Evolutionary conservation across 495 filamentous ascomycete species (phyloP), one percentile per base, ranked within the genome.

Genomic region (Neurospora sp.): DNA sequence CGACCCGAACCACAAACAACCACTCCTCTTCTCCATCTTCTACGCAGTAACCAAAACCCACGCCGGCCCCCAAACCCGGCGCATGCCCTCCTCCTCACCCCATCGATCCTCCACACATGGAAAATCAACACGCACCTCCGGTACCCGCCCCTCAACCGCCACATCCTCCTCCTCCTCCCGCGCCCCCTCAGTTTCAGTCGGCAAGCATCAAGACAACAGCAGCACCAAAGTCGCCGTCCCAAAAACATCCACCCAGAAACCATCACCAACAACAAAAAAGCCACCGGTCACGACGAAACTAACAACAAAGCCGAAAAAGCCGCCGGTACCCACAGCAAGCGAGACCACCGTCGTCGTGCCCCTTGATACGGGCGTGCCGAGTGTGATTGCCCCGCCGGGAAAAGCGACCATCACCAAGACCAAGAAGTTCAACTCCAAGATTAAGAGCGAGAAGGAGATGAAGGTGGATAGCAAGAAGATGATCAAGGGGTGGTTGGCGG

Each of bases 361-460:
- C 53, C 53, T 66, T 27, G 53, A 66, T 14, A 66, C 53, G 14
- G 53, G 27, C 27, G 53, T 37, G 53, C 27, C 53, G 22, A 18
- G 12, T 18, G 53, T 66, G 12, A 66, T 66, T 12, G 53, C 53
- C 3, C 53, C 53, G 27, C 53, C 27, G 27, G 53, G 53, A 14
- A 66, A 66, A 37, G 53, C 53, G 14, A 66, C 27, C 4, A 66
- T 66, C 1, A 66, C 8, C 10, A 73, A 72, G 35, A 72, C 72
- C 0, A 78, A 75, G 41, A 74, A 72, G 71, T 68, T 79, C 38
- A 40, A 76, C 14, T 73, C 59, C 3, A 78, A 72, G 66, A 71
- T 79, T 14, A 78, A 68, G 42, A 41, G 42, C 10, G 78, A 78
- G 12, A 79, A 79, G 75, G 75, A 76, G 42, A n/a, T 79, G 66